phyloP scores from a whole-genome alignment of 1,284 basidiomycete species.

The Papiliotrema laurentii region DNA sequence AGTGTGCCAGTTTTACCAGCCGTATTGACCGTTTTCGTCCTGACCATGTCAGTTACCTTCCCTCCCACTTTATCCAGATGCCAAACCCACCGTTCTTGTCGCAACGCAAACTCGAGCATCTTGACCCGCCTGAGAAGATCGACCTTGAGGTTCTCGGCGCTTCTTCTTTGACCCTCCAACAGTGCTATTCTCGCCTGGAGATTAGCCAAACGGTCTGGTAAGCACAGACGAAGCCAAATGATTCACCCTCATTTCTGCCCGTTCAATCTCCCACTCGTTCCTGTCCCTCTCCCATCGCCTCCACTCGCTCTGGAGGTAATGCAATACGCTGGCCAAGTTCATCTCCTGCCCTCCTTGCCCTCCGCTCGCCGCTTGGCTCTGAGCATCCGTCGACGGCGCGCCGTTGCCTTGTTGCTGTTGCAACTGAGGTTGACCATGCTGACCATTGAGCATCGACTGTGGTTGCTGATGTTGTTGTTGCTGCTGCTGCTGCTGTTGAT shows the following conservation, averaged over 20 bases:
- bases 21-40: constrained; percentile 73
- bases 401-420: not conserved
- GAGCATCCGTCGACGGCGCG: constrained; percentile 22
- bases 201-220: not conserved
- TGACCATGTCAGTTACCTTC: constrained; percentile 39
- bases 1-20: constrained; percentile 30
- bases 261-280: constrained; percentile 99
- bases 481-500: constrained; percentile 11
- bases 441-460: constrained; percentile 5
- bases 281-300: constrained; percentile 91
- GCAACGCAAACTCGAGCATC: constrained; percentile 95
- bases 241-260: constrained; percentile 96
- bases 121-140: constrained; percentile 94
- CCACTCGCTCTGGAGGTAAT: constrained; percentile 98
- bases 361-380: constrained; percentile 21
- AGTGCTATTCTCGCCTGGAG: constrained; percentile 88
- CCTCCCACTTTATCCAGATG: constrained; percentile 12
- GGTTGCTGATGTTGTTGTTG: constrained; percentile 18
- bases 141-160: constrained; percentile 93
- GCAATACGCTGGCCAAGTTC: constrained; percentile 89
- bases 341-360: constrained; percentile 63
- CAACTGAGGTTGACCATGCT: not conserved
- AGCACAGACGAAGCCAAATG: constrained; percentile 46
- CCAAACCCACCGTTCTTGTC: constrained; percentile 78
- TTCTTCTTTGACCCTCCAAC: constrained; percentile 90